Conservation (phyloP, 75 land plant species). For the Gnetum montanum region DNA sequence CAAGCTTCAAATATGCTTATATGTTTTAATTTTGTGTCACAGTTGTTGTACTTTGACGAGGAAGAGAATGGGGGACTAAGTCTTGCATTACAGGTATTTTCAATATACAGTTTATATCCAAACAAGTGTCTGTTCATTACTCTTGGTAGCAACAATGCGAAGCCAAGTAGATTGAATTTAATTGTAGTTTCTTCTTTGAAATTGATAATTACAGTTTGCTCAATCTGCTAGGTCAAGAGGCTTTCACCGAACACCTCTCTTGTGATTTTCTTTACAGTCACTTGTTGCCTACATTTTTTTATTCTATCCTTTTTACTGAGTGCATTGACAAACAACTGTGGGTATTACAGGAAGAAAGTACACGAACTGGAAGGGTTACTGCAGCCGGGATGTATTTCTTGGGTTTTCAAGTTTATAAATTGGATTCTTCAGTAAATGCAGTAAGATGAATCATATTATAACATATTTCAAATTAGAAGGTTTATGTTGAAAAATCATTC, state of each 20-base stretch:
- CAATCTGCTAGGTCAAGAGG: too few relatives aligned
- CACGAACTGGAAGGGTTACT: slow-evolving; percentile 78
- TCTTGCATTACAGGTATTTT: slow-evolving; percentile 88
- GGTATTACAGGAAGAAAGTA: slow-evolving; percentile 88
- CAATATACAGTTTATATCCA: too few relatives aligned
- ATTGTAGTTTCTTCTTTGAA: too few relatives aligned
- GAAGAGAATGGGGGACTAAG: slow-evolving; percentile 86
- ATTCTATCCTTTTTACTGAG: too few relatives aligned
- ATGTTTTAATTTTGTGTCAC: slow-evolving; percentile 18
- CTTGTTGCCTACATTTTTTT: too few relatives aligned
- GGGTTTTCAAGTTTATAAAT: slow-evolving; percentile 76
- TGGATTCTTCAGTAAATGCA: slow-evolving; percentile 65
- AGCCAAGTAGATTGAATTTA: background rate
- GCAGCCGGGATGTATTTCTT: slow-evolving; percentile 97
- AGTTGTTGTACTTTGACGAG: slow-evolving; percentile 89
- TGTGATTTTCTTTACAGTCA: too few relatives aligned
- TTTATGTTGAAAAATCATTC: too few relatives aligned
- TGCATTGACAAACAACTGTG: too few relatives aligned
- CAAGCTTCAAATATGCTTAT: too few relatives aligned
- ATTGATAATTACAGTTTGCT: too few relatives aligned
- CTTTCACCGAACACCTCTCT: too few relatives aligned
- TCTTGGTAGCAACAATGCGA: background rate
- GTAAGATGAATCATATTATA: slow-evolving; percentile 48
- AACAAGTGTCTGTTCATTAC: background rate
- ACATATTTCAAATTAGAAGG: too few relatives aligned